A percentile compares a stretch with the other conserved stretches of the same genome.
phyloP scores from a whole-genome alignment of 495 filamentous ascomycete genomes.

The Penicillium diatomitis region DNA sequence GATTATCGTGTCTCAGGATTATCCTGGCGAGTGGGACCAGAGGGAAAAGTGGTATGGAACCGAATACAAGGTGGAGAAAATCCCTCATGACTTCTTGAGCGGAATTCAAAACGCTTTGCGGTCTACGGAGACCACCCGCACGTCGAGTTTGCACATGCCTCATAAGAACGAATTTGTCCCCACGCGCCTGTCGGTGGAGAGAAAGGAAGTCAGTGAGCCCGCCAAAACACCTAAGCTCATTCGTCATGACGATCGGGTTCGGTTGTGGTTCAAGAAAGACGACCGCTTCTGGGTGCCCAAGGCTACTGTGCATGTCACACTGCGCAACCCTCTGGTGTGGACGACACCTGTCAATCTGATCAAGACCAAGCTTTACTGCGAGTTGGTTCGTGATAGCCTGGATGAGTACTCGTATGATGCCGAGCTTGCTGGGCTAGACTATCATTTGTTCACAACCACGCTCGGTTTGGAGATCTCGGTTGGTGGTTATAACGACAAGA shows the following conservation, averaged over 20 bases:
- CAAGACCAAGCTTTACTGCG: conserved; percentile 73
- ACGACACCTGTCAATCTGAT: conserved; percentile 69
- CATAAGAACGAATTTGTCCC: conserved; percentile 96
- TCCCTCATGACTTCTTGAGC: conserved; percentile 64
- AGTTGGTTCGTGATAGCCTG: conserved; percentile 80
- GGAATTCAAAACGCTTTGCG: conserved; percentile 56
- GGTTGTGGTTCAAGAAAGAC: conserved; percentile 99
- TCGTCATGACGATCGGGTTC: conserved; percentile 70
- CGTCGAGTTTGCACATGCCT: conserved; percentile 71
- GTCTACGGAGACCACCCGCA: conserved; percentile 47
- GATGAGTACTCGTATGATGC: conserved; percentile 96
- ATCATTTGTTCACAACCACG: conserved; percentile 59
- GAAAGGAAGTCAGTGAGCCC: conserved; percentile 73
- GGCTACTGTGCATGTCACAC: conserved; percentile 69
- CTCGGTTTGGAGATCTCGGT: conserved; percentile 73
- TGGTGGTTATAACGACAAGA: conserved; percentile 92
- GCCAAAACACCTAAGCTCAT: conserved; percentile 72
- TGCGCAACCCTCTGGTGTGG: conserved; percentile 69
- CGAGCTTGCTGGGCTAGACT: conserved; percentile 84
- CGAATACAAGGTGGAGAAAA: conserved; percentile 78
- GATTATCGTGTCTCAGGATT: conserved; percentile 69
- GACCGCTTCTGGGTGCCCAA: conserved; percentile 99
- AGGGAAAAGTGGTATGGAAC: conserved; percentile 98
- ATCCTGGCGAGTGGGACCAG: conserved; percentile 73
- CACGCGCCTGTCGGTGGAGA: conserved; percentile 86